Conservation (phyloP, 768 basidiomycete species). For the Cubamyces lactineus region DNA sequence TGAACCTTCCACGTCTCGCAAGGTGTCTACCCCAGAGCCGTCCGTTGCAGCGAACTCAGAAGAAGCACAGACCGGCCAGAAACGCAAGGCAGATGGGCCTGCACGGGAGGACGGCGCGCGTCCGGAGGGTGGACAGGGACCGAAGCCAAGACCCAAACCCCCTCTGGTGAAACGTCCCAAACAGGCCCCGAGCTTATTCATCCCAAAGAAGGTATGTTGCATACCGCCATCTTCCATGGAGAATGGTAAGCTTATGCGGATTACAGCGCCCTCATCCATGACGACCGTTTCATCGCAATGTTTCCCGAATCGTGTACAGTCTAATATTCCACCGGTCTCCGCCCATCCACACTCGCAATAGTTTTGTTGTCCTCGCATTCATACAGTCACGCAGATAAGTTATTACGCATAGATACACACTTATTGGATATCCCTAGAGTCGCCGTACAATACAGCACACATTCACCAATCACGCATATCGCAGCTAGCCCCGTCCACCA, state of each 20-base stretch:
- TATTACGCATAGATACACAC: constrained; percentile 6
- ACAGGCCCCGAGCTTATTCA: constrained; percentile 54
- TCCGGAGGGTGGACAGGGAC: background rate
- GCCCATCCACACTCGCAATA: background rate
- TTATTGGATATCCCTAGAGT: constrained; percentile 3
- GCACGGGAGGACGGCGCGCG: constrained; percentile 16
- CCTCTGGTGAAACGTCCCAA: constrained; percentile 44
- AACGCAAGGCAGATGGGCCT: constrained; percentile 21
- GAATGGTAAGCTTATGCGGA: background rate
- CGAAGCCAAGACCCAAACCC: constrained; percentile 31
- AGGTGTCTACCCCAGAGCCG: background rate
- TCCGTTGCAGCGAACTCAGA: background rate
- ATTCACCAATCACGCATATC: background rate
- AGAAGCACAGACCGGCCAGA: constrained; percentile 15
- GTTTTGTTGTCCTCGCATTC: background rate
- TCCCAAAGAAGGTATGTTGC: constrained; percentile 53
- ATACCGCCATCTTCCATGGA: background rate
- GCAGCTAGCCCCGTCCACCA: no score
- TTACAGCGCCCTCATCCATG: constrained; percentile 8
- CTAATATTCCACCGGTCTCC: background rate
- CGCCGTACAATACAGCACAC: background rate
- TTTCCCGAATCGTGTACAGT: no score
- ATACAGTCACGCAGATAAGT: constrained; percentile 15
- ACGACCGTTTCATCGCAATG: background rate
- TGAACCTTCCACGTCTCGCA: background rate